Base-by-base conservation (phyloP, 2,329 filamentous ascomycete species). In the Clarireedia monteithiana region DNA sequence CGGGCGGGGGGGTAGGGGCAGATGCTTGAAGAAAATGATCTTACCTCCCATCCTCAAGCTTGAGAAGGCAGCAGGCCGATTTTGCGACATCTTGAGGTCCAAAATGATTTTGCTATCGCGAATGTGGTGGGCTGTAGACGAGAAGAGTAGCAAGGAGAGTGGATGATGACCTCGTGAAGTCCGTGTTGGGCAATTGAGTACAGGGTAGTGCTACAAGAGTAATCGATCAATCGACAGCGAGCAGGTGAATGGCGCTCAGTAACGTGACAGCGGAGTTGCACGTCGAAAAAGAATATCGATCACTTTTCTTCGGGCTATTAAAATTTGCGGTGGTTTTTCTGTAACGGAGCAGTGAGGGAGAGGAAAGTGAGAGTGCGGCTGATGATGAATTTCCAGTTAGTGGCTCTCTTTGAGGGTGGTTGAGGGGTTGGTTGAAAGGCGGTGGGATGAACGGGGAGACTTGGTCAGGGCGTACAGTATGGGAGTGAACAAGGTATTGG, bases 31-130 rank as follows among this genome's bases (percentile, higher is more conserved):
- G 17, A 44, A 26, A 17, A 40, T 34, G 55, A 50, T 60, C 67
- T 86, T 81, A 96, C 92, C 94, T 84, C 92, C 94, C 91, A 97
- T 96, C 78, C 92, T 89, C 79, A 97, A 75, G 72, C 81, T 84
- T 59, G 80, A 81, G 77, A 97, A 96, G 71, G 90, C 86, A 80
- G 89, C 88, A 74, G 91, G 88, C 79, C 91, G 83, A 78, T 86
- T 94, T 76, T 91, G 86, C 80, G 89, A 91, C 91, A 96, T 95
- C 40, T 66, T 75, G 63, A 61, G 59, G 63, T 59, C 64, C 67
- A 65, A 70, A 66, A 64, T 62, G 58, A 58, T 48, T 54, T 60
- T 59, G 60, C 51, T 67, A 75, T 73, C 68, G 71, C 66, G 69
- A 70, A 61, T 69, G 71, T 54, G 69, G 71, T 60, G 69, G 71